These are phyloP conservation scores for Nyctanthes arbortristis DNA, from an alignment of 257 asterid species.

Conservation along the genomic window DNA sequence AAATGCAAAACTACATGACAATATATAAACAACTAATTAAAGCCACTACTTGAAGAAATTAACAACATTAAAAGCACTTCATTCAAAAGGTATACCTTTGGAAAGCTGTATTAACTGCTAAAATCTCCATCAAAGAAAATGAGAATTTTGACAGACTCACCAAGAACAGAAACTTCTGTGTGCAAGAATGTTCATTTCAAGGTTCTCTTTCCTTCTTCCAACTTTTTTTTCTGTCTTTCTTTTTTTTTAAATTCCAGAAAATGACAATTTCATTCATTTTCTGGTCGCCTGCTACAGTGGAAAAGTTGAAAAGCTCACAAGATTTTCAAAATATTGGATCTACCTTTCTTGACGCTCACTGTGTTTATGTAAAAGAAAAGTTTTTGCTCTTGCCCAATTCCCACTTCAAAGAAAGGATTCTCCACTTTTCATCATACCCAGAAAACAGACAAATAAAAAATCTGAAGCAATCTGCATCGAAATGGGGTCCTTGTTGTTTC, in stretches of 20 bases:
- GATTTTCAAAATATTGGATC: not conserved
- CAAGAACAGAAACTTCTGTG: not conserved
- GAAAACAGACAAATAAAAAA: not conserved
- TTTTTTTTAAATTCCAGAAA: no score
- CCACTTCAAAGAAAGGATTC: not conserved
- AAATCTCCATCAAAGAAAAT: not conserved
- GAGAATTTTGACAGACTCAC: constrained; percentile 12
- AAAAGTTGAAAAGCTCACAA: not conserved
- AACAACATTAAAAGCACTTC: not conserved
- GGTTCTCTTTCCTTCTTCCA: not conserved
- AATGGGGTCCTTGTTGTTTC: not conserved
- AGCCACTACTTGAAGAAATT: not conserved
- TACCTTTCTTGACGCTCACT: constrained; percentile 12
- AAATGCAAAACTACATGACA: not conserved
- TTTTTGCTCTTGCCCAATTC: constrained; percentile 13
- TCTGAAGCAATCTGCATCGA: not conserved
- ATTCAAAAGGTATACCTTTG: not conserved
- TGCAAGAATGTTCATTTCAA: constrained; percentile 10
- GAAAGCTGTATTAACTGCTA: no score
- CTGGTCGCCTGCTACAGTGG: constrained; percentile 7
- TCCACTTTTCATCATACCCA: constrained; percentile 12
- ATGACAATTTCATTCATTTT: not conserved
- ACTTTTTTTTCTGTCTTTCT: not conserved
- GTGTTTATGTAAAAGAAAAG: no score
- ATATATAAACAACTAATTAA: not conserved